Evolutionary conservation across 1,139 yeast species (phyloP), one percentile per base, ranked within the genome.

Genomic region (Pneumocystis jirovecii): DNA sequence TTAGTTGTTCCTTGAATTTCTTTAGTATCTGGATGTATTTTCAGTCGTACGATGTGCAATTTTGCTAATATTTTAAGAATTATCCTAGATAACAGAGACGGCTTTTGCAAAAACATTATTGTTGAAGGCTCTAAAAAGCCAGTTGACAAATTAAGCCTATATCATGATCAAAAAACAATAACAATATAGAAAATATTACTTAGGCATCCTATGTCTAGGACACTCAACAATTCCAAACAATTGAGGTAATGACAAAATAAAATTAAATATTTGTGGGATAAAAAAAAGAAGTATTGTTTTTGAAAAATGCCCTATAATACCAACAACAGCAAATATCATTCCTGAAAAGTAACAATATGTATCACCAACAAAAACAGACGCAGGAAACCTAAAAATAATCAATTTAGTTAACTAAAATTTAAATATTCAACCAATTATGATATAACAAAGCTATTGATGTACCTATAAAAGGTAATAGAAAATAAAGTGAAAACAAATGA

Each of bases 271-370:
- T 76, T 93, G 98, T 0, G 97, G 97, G 50, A 89, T 77, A 74
- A 93, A 86, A 74, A 93, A 86, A 56, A 91, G 76, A 74, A 93
- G 78, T 70, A 93, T 79, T 0, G 99, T 93, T 76, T 93, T 93
- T 63, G 97, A 89, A 74, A 91, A 95, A 77, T 93, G 99, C 1
- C 97, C 97, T 68, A 89, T 81, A 61, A 93, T 95, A 1, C 97
- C 97, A 37, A 89, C 96, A 56, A 91, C 95, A 0, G 97, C 98
- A 76, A 93, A 91, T 0, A 93, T 96, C 98, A 93, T 93, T 2
- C 99, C 99, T 42, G 96, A 89, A 75, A 93, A 90, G 76, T 95
- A 93, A 76, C 99, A 93, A 77, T 87, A 95, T 0, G 98, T 93
- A 73, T 93, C 99, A 34, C 99, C 99, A 3, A 95, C 99, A 77